Base-by-base conservation (phyloP, 768 basidiomycete species). In the Rhizopogon sp. region DNA sequence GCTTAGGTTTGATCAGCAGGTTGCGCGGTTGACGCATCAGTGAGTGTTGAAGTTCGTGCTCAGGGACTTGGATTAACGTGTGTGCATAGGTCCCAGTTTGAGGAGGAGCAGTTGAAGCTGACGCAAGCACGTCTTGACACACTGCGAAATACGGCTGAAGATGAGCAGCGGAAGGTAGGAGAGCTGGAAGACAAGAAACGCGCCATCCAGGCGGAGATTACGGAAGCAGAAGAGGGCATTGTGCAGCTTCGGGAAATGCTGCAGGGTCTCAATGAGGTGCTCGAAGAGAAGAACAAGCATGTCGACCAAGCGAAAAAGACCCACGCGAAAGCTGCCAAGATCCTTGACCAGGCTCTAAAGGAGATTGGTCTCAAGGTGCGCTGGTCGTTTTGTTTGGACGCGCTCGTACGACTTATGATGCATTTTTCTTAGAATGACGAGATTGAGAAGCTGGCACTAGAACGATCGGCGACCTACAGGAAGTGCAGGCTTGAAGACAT, bases 401-500 rank as follows among this genome's bases (percentile, higher is more conserved):
- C 39, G 16, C 10, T 13, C 10, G 7, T 28, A 6, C 10, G 7
- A 22, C 25, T 13, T 9, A 42, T 39, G 10, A 22, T 43, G 5
- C 39, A 3, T 25, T 45, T 10, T 29, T 44, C 41, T 33, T 33
- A 87, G 86, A 90, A 89, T 61, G 95, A 96, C 67, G 90, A 93
- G 64, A 97, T 97, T 56, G 92, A 93, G 69, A 92, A 90, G 65
- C 72, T 88, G 28, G 87, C 85, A 0, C 77, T 92, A 44, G 95
- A 98, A 64, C 79, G 96, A 22, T 90, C 93, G 22, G 76, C 86
- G 0, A 80, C 90, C 44, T 98, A 98, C 67, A 83, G 95, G 14
- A 91, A 90, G 64, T 98, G 96, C 70, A 83, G 93, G 58, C 77
- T 99, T 43, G 97, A 99, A 58, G 94, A 97, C 62, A 88, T 98